phyloP scores from a whole-genome alignment of 805 yeast genomes.

The Teunomyces gatunensis region DNA sequence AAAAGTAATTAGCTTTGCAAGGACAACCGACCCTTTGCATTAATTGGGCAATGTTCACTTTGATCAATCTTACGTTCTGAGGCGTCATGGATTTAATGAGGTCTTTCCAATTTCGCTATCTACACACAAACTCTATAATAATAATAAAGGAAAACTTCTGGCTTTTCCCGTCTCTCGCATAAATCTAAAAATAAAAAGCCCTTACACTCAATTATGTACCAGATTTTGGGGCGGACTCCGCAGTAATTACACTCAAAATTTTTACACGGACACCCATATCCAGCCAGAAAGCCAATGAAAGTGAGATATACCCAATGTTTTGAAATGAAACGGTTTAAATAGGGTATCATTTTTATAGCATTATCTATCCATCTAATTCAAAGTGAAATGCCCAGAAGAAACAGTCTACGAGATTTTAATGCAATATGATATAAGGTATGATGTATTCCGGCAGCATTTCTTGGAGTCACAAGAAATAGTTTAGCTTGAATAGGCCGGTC shows the following conservation, averaged over 20 bases:
- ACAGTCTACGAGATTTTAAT: too few relatives aligned
- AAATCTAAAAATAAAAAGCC: background rate
- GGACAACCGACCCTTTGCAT: background rate
- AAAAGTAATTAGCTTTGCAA: background rate
- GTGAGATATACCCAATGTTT: background rate
- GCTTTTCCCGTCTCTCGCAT: background rate
- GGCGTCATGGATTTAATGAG: background rate
- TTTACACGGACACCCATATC: background rate
- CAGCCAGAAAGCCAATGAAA: background rate
- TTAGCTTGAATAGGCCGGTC: too few relatives aligned
- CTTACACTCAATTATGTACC: background rate
- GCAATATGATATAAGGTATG: too few relatives aligned
- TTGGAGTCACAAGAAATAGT: too few relatives aligned
- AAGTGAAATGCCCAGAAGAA: too few relatives aligned
- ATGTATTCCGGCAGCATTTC: too few relatives aligned
- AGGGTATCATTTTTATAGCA: background rate
- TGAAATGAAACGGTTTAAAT: background rate
- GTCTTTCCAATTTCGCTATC: background rate
- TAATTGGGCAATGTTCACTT: background rate
- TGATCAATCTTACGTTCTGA: background rate
- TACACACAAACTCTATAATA: background rate
- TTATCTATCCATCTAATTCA: too few relatives aligned
- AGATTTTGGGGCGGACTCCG: conserved; percentile 1
- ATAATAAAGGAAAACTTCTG: background rate
- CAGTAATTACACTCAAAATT: background rate